phyloP scores from a whole-genome alignment of 2,329 filamentous ascomycete species.

The Penicillium brevicompactum region DNA sequence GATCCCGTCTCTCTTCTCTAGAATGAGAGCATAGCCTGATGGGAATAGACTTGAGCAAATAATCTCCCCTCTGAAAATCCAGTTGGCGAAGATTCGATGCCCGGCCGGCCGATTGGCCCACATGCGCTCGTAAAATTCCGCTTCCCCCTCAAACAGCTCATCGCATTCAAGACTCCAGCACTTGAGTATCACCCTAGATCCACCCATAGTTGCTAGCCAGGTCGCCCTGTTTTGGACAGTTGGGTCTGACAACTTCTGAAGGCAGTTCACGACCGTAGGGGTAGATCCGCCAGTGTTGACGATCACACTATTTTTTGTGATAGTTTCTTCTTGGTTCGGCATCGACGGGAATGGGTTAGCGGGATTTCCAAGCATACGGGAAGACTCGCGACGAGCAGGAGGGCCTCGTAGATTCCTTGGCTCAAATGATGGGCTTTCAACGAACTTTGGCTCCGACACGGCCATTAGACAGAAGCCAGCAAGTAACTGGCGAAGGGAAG shows the following conservation, averaged over 20 bases:
- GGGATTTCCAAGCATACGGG: neutral
- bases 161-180: neutral
- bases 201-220: neutral
- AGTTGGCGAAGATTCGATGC: neutral
- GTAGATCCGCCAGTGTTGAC: neutral
- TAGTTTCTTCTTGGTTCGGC: neutral
- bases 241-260: neutral
- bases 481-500: constrained; percentile 7
- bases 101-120: neutral
- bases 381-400: neutral
- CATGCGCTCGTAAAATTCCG: neutral
- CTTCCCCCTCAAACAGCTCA: neutral
- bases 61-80: neutral
- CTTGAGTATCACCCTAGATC: neutral
- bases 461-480: constrained; percentile 9
- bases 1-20: neutral
- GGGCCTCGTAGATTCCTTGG: neutral
- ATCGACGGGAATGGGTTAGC: neutral
- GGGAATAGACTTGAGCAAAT: constrained; percentile 2
- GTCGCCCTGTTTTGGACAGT: neutral
- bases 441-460: neutral
- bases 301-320: neutral
- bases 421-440: neutral
- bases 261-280: neutral
- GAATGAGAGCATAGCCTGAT: neutral